phyloP scores from a whole-genome alignment of 2,329 filamentous ascomycete genomes.

The Pyricularia pennisetigena region DNA sequence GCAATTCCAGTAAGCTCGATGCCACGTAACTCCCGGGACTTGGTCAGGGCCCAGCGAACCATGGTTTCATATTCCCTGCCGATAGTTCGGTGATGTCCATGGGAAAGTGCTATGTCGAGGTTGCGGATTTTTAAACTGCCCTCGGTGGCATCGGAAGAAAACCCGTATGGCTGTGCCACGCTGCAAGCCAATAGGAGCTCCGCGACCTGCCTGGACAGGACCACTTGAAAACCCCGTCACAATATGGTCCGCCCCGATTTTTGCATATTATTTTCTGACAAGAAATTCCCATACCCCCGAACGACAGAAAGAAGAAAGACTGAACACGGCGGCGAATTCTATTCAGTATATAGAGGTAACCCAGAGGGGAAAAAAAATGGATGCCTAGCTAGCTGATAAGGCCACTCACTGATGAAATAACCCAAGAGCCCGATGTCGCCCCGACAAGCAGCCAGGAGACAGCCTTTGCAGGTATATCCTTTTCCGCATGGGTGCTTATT shows the following conservation, averaged over 20 bases:
- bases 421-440: not conserved
- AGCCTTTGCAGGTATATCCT: not conserved
- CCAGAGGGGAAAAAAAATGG: no score
- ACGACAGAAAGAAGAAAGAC: no score
- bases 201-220: not conserved
- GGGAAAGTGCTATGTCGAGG: not conserved
- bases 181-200: not conserved
- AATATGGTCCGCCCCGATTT: not conserved
- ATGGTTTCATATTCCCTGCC: not conserved
- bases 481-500: not conserved
- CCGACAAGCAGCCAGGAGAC: not conserved
- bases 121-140: not conserved
- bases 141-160: not conserved
- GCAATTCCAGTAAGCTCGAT: not conserved
- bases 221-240: not conserved
- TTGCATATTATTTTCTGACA: not conserved
- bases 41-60: not conserved
- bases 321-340: not conserved
- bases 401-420: not conserved
- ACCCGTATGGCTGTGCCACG: not conserved
- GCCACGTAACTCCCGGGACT: not conserved
- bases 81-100: not conserved
- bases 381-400: no score
- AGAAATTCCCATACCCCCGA: not conserved
- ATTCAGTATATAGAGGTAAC: no score